phyloP scores from a whole-genome alignment of 73 alveolate genomes.

The Paramecium sonneborni region DNA sequence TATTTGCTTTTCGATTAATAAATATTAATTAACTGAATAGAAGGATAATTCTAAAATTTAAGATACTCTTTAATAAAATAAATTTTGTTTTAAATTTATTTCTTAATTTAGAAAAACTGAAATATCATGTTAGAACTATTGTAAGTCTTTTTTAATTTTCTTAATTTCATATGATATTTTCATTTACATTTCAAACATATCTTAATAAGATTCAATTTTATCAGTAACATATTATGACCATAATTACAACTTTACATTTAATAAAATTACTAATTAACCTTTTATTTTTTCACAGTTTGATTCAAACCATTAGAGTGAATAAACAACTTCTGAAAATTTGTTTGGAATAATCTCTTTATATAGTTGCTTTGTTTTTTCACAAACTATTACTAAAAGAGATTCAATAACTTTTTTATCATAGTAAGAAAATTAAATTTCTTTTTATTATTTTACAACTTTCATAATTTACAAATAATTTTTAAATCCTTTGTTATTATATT shows the following conservation, averaged over 20 bases:
- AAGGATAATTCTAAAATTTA: not conserved
- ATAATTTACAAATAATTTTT: not conserved
- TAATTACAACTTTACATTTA: not conserved
- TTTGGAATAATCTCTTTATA: not conserved
- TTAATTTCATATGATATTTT: not conserved
- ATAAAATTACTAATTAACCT: not conserved
- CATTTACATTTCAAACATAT: not conserved
- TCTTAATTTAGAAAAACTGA: not conserved
- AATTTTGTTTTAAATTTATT: not conserved
- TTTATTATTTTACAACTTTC: not conserved
- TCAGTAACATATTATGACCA: not conserved
- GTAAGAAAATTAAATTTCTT: not conserved
- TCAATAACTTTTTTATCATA: not conserved
- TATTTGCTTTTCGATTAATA: not conserved
- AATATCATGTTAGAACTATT: not conserved
- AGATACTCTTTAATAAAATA: not conserved
- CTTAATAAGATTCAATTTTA: not conserved
- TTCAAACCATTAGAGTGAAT: not conserved
- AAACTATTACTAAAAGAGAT: not conserved
- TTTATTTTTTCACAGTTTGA: not conserved
- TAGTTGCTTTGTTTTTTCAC: not conserved
- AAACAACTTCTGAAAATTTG: not conserved
- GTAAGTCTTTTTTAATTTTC: not conserved
- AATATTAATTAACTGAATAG: not conserved
- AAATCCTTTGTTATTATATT: constrained; percentile 17